These are phyloP conservation scores for Colletotrichum lini DNA, from an alignment of 2,329 filamentous ascomycete species.

Conservation along the genomic window DNA sequence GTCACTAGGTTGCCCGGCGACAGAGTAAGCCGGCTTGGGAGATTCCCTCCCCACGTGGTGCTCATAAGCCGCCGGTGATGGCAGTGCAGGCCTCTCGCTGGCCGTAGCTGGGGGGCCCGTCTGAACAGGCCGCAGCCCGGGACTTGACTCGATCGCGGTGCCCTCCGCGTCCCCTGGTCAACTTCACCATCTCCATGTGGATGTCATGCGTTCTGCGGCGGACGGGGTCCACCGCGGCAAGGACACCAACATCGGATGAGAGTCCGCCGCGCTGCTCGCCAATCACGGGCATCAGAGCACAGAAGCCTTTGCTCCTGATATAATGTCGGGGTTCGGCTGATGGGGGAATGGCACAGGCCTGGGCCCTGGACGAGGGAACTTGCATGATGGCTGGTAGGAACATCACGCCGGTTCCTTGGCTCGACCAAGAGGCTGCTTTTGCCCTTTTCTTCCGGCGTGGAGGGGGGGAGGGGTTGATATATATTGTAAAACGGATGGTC, in stretches of 20 bases:
- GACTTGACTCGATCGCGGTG: conserved; percentile 20
- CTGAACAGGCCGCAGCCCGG: background rate
- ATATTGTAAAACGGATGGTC: conserved; percentile 34
- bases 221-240: conserved; percentile 26
- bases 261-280: conserved; percentile 22
- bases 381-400: conserved; percentile 29
- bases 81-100: conserved; percentile 25
- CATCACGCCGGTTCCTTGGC: conserved; percentile 31
- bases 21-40: conserved; percentile 7
- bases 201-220: conserved; percentile 34
- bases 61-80: conserved; percentile 3
- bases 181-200: conserved; percentile 19
- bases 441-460: conserved; percentile 7
- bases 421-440: conserved; percentile 10
- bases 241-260: conserved; percentile 31
- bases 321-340: conserved; percentile 25
- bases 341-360: background rate
- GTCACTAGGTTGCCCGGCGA: conserved; percentile 35
- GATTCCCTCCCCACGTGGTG: background rate
- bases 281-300: conserved; percentile 32
- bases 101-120: background rate
- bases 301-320: conserved; percentile 14
- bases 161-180: conserved; percentile 10
- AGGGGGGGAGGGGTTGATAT: conserved; percentile 30
- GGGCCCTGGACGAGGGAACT: conserved; percentile 21